Evolutionary conservation across 23 red algal genomes (phyloP).

Genomic region (Chondrus crispus): DNA sequence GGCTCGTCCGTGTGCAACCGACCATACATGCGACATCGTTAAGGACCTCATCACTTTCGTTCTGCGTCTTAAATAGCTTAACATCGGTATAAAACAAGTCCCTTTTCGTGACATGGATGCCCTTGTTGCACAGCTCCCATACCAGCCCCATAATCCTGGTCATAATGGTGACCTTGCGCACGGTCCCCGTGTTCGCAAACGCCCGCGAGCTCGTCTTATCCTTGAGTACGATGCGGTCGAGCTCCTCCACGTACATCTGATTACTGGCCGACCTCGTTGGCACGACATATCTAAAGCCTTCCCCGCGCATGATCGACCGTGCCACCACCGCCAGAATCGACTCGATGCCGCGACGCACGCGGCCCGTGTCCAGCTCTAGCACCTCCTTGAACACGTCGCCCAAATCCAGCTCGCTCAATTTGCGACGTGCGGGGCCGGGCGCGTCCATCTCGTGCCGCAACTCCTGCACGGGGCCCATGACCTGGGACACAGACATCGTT

Average conservation of each 20-base stretch:
- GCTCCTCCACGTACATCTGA: conserved; percentile 87
- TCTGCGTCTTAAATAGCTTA: conserved; percentile 81
- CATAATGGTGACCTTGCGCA: conserved; percentile 84
- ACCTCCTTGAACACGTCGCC: conserved; percentile 70
- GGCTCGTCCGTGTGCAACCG: conserved; percentile 83
- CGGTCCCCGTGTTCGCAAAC: conserved; percentile 77
- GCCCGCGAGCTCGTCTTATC: conserved; percentile 65
- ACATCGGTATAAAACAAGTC: conserved; percentile 95
- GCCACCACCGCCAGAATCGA: conserved; percentile 34
- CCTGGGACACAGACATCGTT: background rate
- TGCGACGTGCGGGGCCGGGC: background rate
- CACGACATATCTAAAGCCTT: conserved; percentile 76
- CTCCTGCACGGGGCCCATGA: conserved; percentile 33
- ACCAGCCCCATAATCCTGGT: conserved; percentile 85
- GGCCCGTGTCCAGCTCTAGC: conserved; percentile 47
- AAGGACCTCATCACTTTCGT: conserved; percentile 90
- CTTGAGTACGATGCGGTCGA: conserved; percentile 95
- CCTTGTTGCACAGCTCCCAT: conserved; percentile 75
- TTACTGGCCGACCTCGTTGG: conserved; percentile 76
- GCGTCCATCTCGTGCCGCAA: conserved; percentile 10
- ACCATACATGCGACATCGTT: conserved; percentile 93
- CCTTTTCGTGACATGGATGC: conserved; percentile 86
- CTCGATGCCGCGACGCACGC: conserved; percentile 58
- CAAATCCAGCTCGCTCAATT: conserved; percentile 41
- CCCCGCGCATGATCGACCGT: conserved; percentile 52